A percentile compares a stretch with the other conserved stretches of the same genome.
Evolutionary conservation across 1,284 basidiomycete species (phyloP).

Genomic region (Irpex lacteus): DNA sequence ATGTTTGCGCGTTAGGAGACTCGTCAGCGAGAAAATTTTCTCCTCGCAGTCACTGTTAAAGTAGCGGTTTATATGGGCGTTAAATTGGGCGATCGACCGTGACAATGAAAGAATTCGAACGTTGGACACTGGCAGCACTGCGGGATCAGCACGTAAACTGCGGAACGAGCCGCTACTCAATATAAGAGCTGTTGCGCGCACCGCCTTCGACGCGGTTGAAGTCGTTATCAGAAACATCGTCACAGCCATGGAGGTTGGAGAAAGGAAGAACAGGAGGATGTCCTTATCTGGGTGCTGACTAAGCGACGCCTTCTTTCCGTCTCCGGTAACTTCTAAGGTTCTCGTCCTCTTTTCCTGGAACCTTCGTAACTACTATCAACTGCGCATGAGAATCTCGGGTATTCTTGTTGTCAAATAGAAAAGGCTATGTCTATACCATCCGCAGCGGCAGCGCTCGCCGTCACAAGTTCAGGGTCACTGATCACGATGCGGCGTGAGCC

Average conservation of each 20-base stretch:
- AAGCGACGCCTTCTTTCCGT: background rate
- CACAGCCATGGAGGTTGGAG: background rate
- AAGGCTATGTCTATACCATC: constrained; percentile 7
- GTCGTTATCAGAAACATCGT: background rate
- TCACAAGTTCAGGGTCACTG: constrained; percentile 40
- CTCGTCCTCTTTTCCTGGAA: background rate
- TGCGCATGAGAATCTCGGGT: background rate
- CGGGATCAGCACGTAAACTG: background rate
- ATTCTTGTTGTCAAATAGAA: background rate
- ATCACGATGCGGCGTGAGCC: constrained; percentile 15
- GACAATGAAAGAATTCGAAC: background rate
- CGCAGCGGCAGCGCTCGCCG: constrained; percentile 32
- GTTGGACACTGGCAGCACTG: background rate
- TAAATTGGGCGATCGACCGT: background rate
- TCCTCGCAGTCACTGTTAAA: too few relatives aligned
- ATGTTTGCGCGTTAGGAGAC: too few relatives aligned
- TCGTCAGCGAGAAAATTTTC: too few relatives aligned
- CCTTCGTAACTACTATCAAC: background rate
- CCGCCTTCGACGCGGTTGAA: background rate
- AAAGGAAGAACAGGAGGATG: background rate
- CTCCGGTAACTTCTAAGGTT: background rate
- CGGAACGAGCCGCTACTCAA: background rate
- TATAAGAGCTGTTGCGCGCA: background rate
- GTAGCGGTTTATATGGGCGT: too few relatives aligned
- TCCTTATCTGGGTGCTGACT: background rate